Percentiles rank a stretch among this genome's conserved stretches.
Evolutionary conservation across 1,284 basidiomycete species (phyloP).

Genomic region (Heterobasidion irregulare): DNA sequence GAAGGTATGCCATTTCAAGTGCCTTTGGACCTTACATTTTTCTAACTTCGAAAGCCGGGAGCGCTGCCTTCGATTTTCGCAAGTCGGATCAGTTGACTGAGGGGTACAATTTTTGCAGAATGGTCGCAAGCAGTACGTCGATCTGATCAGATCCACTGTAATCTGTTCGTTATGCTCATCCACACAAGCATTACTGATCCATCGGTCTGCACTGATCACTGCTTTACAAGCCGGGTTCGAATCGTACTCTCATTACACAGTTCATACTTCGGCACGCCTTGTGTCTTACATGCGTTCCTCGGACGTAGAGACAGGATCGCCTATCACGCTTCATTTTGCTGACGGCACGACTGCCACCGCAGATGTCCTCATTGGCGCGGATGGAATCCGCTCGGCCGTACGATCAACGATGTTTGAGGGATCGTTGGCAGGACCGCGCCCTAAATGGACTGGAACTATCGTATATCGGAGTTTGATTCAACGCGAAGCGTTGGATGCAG

Average conservation of each 20-base stretch:
- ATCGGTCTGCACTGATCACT: background rate
- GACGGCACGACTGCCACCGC: background rate
- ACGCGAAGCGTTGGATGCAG: constrained; percentile 21
- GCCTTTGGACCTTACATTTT: background rate
- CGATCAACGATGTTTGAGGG: background rate
- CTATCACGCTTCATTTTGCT: background rate
- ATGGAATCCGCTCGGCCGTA: constrained; percentile 1
- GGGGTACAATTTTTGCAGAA: too few species aligned
- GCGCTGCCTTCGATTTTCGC: too few species aligned
- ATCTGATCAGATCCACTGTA: too few species aligned
- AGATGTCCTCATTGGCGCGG: constrained; percentile 1
- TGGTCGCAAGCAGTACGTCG: too few species aligned
- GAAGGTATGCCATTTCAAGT: background rate
- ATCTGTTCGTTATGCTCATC: too few species aligned
- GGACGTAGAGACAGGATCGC: background rate
- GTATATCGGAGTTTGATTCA: constrained; percentile 31
- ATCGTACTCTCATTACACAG: background rate
- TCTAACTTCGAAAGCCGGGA: background rate
- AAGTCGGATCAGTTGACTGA: too few species aligned
- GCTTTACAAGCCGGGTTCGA: background rate
- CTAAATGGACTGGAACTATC: constrained; percentile 34
- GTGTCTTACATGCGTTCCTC: background rate
- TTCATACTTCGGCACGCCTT: background rate
- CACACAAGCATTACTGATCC: background rate
- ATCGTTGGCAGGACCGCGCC: constrained; percentile 4